These are phyloP conservation scores for Bruguiera sexangula DNA, from an alignment of 345 rosid genomes.

Conservation along the genomic window DNA sequence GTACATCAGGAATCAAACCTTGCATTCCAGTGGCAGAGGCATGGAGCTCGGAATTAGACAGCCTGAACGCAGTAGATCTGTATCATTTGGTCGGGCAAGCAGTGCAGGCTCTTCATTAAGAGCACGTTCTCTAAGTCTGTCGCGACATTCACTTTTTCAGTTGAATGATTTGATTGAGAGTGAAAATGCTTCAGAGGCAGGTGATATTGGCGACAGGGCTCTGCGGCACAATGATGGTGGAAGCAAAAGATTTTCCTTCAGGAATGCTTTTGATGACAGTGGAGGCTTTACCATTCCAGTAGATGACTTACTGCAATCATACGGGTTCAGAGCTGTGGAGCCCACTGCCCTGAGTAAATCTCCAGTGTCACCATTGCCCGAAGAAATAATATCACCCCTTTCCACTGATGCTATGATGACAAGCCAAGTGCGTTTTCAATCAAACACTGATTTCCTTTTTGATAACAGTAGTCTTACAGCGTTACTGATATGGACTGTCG, in stretches of 20 bases:
- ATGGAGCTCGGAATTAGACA: constrained; percentile 44
- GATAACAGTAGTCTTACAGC: not conserved
- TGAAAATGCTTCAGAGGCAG: constrained; percentile 79
- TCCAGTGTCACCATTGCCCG: constrained; percentile 34
- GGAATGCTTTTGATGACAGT: constrained; percentile 39
- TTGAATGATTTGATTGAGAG: constrained; percentile 47
- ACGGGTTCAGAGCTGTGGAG: constrained; percentile 24
- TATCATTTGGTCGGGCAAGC: constrained; percentile 40
- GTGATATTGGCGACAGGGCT: constrained; percentile 81
- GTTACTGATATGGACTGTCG: not conserved
- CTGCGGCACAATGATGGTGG: constrained; percentile 44
- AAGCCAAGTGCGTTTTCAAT: constrained; percentile 28
- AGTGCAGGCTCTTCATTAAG: constrained; percentile 49
- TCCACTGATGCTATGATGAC: constrained; percentile 39
- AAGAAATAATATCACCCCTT: constrained; percentile 43
- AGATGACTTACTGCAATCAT: constrained; percentile 22
- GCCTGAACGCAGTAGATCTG: constrained; percentile 23
- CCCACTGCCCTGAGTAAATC: constrained; percentile 27
- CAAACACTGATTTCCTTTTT: not conserved
- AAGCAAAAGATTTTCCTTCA: constrained; percentile 41
- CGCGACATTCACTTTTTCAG: constrained; percentile 28
- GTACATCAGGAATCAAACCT: not conserved
- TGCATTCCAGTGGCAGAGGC: constrained; percentile 14
- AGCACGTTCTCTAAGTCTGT: constrained; percentile 42
- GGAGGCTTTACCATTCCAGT: constrained; percentile 26